These are phyloP conservation scores for Nematocida sp. DNA, from an alignment of 371 early-diverging fungal species.

Conservation along the genomic window DNA sequence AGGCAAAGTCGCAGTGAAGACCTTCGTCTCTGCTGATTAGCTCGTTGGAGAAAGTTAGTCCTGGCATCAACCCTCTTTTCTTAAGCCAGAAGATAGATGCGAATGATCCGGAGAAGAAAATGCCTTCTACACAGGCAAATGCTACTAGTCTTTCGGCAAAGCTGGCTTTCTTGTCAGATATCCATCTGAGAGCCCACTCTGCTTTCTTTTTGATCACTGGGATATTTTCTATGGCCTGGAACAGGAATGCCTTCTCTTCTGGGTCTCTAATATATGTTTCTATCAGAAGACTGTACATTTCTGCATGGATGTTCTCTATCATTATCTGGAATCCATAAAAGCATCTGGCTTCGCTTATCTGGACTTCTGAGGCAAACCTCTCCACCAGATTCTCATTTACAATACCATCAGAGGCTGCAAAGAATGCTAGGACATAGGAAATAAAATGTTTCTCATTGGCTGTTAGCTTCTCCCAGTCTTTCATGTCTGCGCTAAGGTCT, in stretches of 20 bases:
- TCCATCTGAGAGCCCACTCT: conserved; percentile 95
- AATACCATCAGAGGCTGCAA: conserved; percentile 98
- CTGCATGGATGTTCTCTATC: conserved; percentile 98
- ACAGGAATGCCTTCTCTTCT: conserved; percentile 75
- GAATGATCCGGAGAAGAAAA: conserved; percentile 95
- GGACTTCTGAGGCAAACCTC: conserved; percentile 89
- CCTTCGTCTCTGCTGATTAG: conserved; percentile 97
- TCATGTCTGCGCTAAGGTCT: conserved; percentile 82
- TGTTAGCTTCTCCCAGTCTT: conserved; percentile 81
- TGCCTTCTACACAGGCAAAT: conserved; percentile 98
- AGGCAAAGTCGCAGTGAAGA: conserved; percentile 97
- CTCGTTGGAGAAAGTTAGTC: conserved; percentile 96
- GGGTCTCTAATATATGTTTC: conserved; percentile 92
- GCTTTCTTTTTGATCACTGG: conserved; percentile 93
- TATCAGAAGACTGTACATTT: conserved; percentile 93
- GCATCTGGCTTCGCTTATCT: conserved; percentile 90
- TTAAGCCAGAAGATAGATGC: conserved; percentile 99
- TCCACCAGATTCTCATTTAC: conserved; percentile 95
- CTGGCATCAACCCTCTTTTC: conserved; percentile 98
- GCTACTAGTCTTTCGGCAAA: conserved; percentile 92
- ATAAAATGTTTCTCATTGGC: conserved; percentile 89
- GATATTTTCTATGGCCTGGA: conserved; percentile 89
- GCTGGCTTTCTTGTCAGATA: conserved; percentile 71
- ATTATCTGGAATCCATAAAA: conserved; percentile 99
- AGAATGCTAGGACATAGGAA: conserved; percentile 92